Evolutionary conservation across 768 basidiomycete genomes (phyloP), one percentile per base, ranked within the genome.

Genomic region (Pholiota molesta): DNA sequence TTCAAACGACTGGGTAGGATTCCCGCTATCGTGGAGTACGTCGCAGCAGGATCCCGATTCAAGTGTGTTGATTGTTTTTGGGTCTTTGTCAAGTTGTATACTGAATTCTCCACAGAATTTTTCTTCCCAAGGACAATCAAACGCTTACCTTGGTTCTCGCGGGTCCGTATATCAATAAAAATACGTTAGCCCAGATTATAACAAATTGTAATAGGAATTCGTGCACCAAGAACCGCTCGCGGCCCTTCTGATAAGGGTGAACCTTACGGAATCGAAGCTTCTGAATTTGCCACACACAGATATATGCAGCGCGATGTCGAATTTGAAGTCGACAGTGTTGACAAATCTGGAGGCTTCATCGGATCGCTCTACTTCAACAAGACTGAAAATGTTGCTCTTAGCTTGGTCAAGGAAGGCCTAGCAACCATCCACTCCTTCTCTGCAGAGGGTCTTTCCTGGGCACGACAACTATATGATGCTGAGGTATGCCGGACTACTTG

Each of bases 251-350:
- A 99, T 65, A 95, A 95, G 75, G 81, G 88, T 53, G 97, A 99
- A 70, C 92, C 95, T 1, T 98, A 81, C 73, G 97, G 97, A 16
- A 68, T 73, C 1, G 97, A 99, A 70, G 86, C 95, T 5, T 79
- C 84, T 5, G 90, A 94, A 40, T 98, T 92, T 68, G 82, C 94
- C 2, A 84, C 84, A 8, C 85, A 87, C 45, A 83, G 85, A 63
- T 95, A 90, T 72, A 90, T 98, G 90, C 97, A 99, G 73, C 87
- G 97, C 29, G 97, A 99, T 69, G 88, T 94, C 6, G 97, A 99
- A 73, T 88, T 99, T 62, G 91, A 94, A 67, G 88, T 98, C 51
- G 94, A 97, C 61, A 83, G 84, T 16, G 86, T 90, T 16, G 97
- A 99, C 79, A 98, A 97, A 76, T 89, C 91, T 4, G 97, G 97